Base-by-base conservation (phyloP, 129 eudicot genomes). In the Oenanthe sinensis region DNA sequence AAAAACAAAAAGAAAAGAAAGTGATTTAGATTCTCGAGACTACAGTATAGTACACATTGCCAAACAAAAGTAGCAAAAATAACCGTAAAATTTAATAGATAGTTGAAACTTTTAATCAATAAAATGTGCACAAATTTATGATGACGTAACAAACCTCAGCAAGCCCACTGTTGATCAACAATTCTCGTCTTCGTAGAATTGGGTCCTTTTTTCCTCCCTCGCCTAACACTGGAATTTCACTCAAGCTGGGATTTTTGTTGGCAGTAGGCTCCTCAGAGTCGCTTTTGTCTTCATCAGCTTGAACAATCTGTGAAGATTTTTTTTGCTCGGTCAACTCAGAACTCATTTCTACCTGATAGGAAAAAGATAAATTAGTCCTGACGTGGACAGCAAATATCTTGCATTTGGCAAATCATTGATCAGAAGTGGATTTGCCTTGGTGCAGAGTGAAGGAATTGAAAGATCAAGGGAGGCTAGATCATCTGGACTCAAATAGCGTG, bases 141-240 rank as follows among this genome's bases (percentile, higher is more conserved):
- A 40, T 45, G 13, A 44, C 28, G 13, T 26, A 42, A 78, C 82
- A 67, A 76, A 94, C 98, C 98, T 95, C 96, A 36, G 97, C 97
- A 85, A 95, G 94, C 71, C 98, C 98, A 82, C 94, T 91, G 74
- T 91, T 80, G 48, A 95, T 83, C 77, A 95, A 75, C 87, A 95
- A 81, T 82, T 95, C 98, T 72, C 81, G 87, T 81, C 97, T 88
- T 69, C 97, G 80, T 46, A 89, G 47, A 8, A 86, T 46, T 26
- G 97, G 86, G 82, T 94, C 97, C 84, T 94, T 94, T 87, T 91
- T 94, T 37, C 96, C 96, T 79, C 93, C 89, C 62, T 93, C 88
- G 26, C 81, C 71, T 37, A 84, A 75, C 3, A 73, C 54, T 54
- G 77, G 75, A 63, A 28, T 73, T 28, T 63, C 76, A 77, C 44